Percentiles rank a stretch among this genome's conserved stretches.
phyloP scores from a whole-genome alignment of 2,329 filamentous ascomycete genomes.

The Thielaviopsis musarum region DNA sequence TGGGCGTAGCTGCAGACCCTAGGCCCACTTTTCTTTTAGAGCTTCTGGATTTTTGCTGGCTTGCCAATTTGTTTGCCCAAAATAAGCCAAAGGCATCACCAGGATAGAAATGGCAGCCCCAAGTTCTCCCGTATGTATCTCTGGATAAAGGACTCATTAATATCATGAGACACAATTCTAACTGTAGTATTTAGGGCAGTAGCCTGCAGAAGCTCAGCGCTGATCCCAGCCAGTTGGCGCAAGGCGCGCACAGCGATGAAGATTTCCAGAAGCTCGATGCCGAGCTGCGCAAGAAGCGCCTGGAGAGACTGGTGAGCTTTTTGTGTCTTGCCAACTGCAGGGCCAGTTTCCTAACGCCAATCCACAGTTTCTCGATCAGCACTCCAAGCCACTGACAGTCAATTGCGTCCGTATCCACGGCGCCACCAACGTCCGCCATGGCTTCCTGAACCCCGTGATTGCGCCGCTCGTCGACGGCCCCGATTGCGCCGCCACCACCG shows the following conservation, averaged over 20 bases:
- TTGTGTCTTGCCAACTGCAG: neutral
- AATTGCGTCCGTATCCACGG: slow-evolving; percentile 48
- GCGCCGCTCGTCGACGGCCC: slow-evolving; percentile 54
- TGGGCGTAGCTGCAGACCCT: too few relatives aligned
- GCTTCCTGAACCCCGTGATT: slow-evolving; percentile 71
- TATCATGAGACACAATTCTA: too few relatives aligned
- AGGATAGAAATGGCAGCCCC: too few relatives aligned
- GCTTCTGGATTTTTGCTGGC: too few relatives aligned
- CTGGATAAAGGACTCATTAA: too few relatives aligned
- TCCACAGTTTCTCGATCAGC: slow-evolving; percentile 57
- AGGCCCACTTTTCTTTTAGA: too few relatives aligned
- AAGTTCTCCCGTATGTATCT: too few relatives aligned
- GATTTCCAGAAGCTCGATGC: slow-evolving; percentile 12
- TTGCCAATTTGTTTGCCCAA: too few relatives aligned
- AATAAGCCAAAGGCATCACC: too few relatives aligned
- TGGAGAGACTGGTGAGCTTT: slow-evolving; percentile 10
- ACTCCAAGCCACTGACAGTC: slow-evolving; percentile 73
- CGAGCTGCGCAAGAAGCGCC: slow-evolving; percentile 12
- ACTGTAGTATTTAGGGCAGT: too few relatives aligned
- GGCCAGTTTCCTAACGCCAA: neutral
- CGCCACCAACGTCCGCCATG: slow-evolving; percentile 63
- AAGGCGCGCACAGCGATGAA: slow-evolving; percentile 9
- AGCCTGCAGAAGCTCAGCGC: slow-evolving; percentile 8
- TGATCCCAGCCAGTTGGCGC: slow-evolving; percentile 11
- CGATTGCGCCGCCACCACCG: slow-evolving; percentile 37